Evolutionary conservation across 805 yeast genomes (phyloP).

Genomic region (Wickerhamiella parazyma): DNA sequence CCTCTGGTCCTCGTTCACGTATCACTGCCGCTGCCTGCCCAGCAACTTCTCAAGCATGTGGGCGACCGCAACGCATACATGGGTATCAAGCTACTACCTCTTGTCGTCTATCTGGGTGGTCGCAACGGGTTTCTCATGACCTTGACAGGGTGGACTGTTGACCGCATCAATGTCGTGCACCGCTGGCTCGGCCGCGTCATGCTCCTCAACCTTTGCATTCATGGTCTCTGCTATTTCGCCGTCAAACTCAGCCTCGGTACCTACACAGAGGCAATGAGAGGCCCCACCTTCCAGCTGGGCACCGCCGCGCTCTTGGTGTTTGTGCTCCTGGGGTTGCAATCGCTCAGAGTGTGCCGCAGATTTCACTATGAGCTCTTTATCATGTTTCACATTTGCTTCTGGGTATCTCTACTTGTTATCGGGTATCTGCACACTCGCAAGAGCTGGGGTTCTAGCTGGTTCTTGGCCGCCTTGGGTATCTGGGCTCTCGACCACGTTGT

Average conservation of each 20-base stretch:
- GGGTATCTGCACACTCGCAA: slow-evolving; percentile 27
- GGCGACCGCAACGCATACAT: slow-evolving; percentile 6
- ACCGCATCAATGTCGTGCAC: slow-evolving; percentile 39
- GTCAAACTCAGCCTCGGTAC: slow-evolving; percentile 34
- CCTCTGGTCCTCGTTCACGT: slow-evolving; percentile 11
- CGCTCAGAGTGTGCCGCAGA: background rate
- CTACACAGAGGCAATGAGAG: slow-evolving; percentile 32
- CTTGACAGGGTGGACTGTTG: slow-evolving; percentile 32
- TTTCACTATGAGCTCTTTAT: slow-evolving; percentile 2
- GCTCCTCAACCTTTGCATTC: slow-evolving; percentile 39
- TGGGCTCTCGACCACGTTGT: slow-evolving; percentile 56
- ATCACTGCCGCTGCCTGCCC: background rate
- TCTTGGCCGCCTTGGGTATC: slow-evolving; percentile 30
- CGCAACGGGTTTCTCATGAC: slow-evolving; percentile 54
- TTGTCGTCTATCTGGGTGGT: slow-evolving; percentile 44
- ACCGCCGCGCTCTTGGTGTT: slow-evolving; percentile 10
- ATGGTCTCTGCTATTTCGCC: slow-evolving; percentile 26
- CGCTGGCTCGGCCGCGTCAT: slow-evolving; percentile 49
- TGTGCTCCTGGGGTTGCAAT: background rate
- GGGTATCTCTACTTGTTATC: background rate
- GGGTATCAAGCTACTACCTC: slow-evolving; percentile 26
- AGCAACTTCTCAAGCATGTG: slow-evolving; percentile 2
- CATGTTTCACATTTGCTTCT: background rate
- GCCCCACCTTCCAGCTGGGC: slow-evolving; percentile 46
- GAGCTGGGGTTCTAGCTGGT: slow-evolving; percentile 14